Base-by-base conservation (phyloP, 192 early-diverging fungal species). In the Backusella luteola region DNA sequence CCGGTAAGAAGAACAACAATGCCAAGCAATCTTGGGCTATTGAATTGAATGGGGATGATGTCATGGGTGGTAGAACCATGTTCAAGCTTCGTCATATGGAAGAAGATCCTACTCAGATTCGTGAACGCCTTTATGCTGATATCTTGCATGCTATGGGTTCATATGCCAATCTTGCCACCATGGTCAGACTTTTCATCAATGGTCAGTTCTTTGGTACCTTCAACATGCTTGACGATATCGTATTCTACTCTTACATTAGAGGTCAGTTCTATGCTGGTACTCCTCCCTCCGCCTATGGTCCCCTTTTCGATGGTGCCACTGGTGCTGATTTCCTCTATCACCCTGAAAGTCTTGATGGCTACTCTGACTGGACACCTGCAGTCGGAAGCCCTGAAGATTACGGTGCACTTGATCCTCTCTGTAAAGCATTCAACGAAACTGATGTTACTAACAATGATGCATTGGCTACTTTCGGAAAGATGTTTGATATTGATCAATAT, bases 81-180 rank as follows among this genome's bases (percentile, higher is more conserved):
- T 83, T 87, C 81, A 87, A 87, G 76, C 53, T 84, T 68, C 83
- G 85, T 49, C 84, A 87, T 44, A 82, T 83, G 79, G 83, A 86
- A 63, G 81, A 83, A 75, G 85, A 87, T 59, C 85, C 85, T 41
- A 87, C 85, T 63, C 85, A 87, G 77, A 83, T 87, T 32, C 85
- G 85, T 77, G 85, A 87, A 73, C 84, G 84, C 66, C 69, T 87
- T 15, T 87, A 84, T 66, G 71, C 85, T 67, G 85, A 87, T 78
- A 75, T 83, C 66, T 34, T 77, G 19, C 75, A 80, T 52, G 83
- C 85, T 32, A 73, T 87, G 66, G 85, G 85, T 29, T 70, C 75
- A n/a, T 80, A 84, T 77, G 76, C 23, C 41, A 84, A 84, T 44
- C 75, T 83, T 66, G 85, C 85, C 70, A 87, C 81, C 70, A 84